Evolutionary conservation across 2,329 filamentous ascomycete genomes (phyloP).

Genomic region (Aspergillus vadensis): DNA sequence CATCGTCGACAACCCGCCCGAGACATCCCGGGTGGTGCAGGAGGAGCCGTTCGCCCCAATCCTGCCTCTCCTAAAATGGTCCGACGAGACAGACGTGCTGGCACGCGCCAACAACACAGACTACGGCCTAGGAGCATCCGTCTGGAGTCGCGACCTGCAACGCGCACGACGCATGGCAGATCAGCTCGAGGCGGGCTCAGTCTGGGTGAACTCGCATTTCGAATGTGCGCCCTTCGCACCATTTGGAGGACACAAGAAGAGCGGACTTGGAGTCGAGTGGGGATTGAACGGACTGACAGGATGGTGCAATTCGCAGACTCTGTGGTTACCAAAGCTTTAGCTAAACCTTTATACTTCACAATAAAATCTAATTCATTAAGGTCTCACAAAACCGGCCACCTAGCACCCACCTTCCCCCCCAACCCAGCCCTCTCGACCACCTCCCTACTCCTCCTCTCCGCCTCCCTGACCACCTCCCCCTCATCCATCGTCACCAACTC

Average conservation of each 20-base stretch:
- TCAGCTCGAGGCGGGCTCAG: slow-evolving; percentile 58
- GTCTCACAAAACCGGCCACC: not conserved
- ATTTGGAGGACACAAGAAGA: slow-evolving; percentile 56
- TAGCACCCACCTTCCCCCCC: slow-evolving; percentile 30
- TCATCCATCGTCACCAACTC: slow-evolving; percentile 46
- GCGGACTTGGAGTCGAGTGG: slow-evolving; percentile 54
- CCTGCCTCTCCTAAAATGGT: slow-evolving; percentile 64
- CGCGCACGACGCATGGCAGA: slow-evolving; percentile 56
- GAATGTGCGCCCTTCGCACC: slow-evolving; percentile 36
- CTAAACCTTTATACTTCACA: too few relatives aligned
- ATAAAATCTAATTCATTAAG: not conserved
- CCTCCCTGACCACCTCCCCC: slow-evolving; percentile 42
- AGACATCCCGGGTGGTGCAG: slow-evolving; percentile 56
- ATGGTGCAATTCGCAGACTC: slow-evolving; percentile 44
- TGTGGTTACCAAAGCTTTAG: slow-evolving; percentile 30
- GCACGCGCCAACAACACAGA: slow-evolving; percentile 56
- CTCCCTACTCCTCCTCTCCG: slow-evolving; percentile 37
- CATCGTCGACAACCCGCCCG: slow-evolving; percentile 60
- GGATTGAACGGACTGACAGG: slow-evolving; percentile 43
- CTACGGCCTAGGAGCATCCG: slow-evolving; percentile 58
- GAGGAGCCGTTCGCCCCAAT: slow-evolving; percentile 68
- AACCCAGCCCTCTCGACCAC: slow-evolving; percentile 45
- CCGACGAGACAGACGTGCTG: slow-evolving; percentile 62
- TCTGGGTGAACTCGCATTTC: slow-evolving; percentile 60
- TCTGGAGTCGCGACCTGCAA: slow-evolving; percentile 58